These are phyloP conservation scores for Xanthoconium purpureum DNA, from an alignment of 768 basidiomycete genomes.

Conservation along the genomic window DNA sequence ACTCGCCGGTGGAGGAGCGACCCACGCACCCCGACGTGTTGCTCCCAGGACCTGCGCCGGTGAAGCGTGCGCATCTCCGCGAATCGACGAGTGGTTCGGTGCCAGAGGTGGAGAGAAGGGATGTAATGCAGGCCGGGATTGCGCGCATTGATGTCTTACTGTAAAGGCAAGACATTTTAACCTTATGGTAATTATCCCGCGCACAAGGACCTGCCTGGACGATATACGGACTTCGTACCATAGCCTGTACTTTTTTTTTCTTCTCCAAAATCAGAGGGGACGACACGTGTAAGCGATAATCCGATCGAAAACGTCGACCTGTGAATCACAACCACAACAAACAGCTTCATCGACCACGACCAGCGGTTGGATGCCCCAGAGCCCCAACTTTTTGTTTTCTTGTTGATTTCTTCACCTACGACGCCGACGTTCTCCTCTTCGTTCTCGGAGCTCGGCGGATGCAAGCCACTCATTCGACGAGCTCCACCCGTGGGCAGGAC, in stretches of 20 bases:
- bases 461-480: constrained; percentile 13
- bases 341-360: background rate
- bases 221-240: background rate
- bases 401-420: background rate
- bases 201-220: background rate
- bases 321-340: constrained; percentile 1
- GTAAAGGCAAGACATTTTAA: constrained; percentile 6
- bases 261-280: background rate
- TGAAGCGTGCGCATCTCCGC: constrained; percentile 23
- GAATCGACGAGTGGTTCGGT: constrained; percentile 12
- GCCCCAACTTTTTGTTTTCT: background rate
- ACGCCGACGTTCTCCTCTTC: background rate
- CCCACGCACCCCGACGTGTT: background rate
- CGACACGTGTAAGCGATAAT: constrained; percentile 1
- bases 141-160: constrained; percentile 25
- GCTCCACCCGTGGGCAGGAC: background rate
- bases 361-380: too few relatives aligned
- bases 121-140: constrained; percentile 22
- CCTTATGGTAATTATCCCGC: constrained; percentile 15
- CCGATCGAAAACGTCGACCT: background rate
- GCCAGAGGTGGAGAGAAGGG: constrained; percentile 23
- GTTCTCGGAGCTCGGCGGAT: constrained; percentile 6
- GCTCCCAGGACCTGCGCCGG: background rate
- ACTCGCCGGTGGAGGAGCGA: constrained; percentile 19
- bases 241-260: too few relatives aligned